These are phyloP conservation scores for Rhizopogon vesiculosus DNA, from an alignment of 768 basidiomycete species.

Conservation along the genomic window DNA sequence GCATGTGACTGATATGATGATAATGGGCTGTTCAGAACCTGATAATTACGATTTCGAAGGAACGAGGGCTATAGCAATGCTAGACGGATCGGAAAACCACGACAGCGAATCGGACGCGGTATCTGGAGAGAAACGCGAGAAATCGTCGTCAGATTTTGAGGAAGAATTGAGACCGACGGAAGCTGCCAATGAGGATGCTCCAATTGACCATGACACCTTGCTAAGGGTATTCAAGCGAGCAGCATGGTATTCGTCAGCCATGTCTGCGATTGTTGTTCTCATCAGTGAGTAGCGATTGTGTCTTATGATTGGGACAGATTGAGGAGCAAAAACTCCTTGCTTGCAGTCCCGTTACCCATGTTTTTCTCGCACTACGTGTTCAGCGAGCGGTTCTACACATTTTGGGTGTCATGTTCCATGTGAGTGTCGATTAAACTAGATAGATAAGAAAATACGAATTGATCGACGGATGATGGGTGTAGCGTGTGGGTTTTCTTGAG, in stretches of 20 bases:
- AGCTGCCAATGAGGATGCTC: background rate
- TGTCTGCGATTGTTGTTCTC: constrained; percentile 23
- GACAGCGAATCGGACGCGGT: constrained; percentile 1
- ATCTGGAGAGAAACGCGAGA: constrained; percentile 7
- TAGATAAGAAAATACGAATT: background rate
- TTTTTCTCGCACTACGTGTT: constrained; percentile 33
- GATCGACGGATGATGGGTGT: background rate
- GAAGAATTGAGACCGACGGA: background rate
- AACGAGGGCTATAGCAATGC: constrained; percentile 26
- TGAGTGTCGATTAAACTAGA: constrained; percentile 5
- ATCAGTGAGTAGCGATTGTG: constrained; percentile 14
- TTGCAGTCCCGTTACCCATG: constrained; percentile 29
- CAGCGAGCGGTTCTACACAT: constrained; percentile 25
- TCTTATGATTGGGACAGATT: background rate
- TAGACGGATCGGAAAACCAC: constrained; percentile 9
- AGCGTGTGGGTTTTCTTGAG: constrained; percentile 27
- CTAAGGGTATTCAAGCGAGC: constrained; percentile 24
- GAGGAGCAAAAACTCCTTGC: background rate
- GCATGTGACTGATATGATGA: background rate
- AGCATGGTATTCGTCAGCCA: constrained; percentile 21
- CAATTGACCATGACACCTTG: constrained; percentile 8
- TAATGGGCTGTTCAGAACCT: constrained; percentile 15
- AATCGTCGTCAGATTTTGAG: background rate
- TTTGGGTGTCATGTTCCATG: constrained; percentile 32
- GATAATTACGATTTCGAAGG: constrained; percentile 30